Conservation (phyloP, 2,329 filamentous ascomycete genomes). For the Penicillium sp. region DNA sequence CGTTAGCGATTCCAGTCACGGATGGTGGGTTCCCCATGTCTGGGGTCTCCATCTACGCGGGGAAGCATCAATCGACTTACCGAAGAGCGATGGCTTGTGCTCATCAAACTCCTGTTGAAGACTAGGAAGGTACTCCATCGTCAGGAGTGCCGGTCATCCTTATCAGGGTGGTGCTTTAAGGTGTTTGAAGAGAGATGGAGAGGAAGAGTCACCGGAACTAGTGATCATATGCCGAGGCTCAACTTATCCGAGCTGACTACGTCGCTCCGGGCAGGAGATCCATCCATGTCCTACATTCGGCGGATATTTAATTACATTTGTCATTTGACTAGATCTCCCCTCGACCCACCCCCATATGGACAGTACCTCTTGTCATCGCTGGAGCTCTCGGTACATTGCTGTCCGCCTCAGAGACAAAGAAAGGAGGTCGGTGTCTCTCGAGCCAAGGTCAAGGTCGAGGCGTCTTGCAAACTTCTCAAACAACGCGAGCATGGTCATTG, state of each 20-base stretch:
- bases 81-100: conserved; percentile 80
- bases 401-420: no score
- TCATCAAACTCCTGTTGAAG: conserved; percentile 83
- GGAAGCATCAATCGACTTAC: conserved; percentile 34
- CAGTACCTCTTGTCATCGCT: no score
- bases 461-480: no score
- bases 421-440: no score
- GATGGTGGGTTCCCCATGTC: conserved; percentile 10
- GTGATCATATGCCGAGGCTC: conserved; percentile 33
- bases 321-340: no score
- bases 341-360: no score
- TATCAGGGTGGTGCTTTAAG: not conserved
- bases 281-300: not conserved
- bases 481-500: no score
- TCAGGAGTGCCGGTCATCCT: conserved; percentile 30
- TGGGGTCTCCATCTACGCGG: conserved; percentile 12
- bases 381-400: no score
- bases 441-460: no score
- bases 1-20: conserved; percentile 7
- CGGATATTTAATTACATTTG: not conserved
- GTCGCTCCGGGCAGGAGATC: not conserved
- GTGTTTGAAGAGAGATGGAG: conserved; percentile 5
- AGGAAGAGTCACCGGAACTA: conserved; percentile 17
- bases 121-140: conserved; percentile 86
- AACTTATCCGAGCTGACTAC: conserved; percentile 13